Evolutionary conservation across 345 rosid genomes (phyloP).

Genomic region (Raphanus raphanistrum): DNA sequence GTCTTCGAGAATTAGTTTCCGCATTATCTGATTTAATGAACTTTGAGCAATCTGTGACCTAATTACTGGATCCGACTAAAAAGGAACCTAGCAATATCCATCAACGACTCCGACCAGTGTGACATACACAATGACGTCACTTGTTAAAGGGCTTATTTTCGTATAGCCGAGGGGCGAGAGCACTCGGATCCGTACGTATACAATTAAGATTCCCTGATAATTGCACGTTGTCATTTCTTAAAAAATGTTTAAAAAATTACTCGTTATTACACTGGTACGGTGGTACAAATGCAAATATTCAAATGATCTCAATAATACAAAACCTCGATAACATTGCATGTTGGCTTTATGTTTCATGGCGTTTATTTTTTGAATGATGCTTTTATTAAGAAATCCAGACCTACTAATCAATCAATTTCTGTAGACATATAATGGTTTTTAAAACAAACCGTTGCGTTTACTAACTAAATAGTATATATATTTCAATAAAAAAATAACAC

Average conservation of each 20-base stretch:
- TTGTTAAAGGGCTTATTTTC: background rate
- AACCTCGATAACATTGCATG: background rate
- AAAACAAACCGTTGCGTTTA: background rate
- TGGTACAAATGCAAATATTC: constrained; percentile 8
- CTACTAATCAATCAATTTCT: background rate
- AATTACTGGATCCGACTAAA: no score
- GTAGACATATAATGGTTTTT: background rate
- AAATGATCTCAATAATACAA: background rate
- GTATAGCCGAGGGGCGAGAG: no score
- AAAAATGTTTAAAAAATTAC: background rate
- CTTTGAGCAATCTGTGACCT: no score
- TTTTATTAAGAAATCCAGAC: background rate
- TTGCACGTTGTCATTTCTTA: constrained; percentile 4
- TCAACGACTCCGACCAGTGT: no score
- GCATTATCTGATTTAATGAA: no score
- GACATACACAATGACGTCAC: constrained; percentile 6
- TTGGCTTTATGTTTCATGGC: constrained; percentile 2
- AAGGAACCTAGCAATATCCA: no score
- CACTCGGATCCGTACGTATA: constrained; percentile 23
- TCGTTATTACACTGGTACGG: background rate
- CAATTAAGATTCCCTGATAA: constrained; percentile 13
- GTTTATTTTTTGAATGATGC: background rate
- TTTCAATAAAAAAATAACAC: no score
- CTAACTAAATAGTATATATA: background rate
- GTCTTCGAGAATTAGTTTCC: no score